These are phyloP conservation scores for Fusarium neocosmosporiellum DNA, from an alignment of 2,329 filamentous ascomycete species.

Conservation along the genomic window DNA sequence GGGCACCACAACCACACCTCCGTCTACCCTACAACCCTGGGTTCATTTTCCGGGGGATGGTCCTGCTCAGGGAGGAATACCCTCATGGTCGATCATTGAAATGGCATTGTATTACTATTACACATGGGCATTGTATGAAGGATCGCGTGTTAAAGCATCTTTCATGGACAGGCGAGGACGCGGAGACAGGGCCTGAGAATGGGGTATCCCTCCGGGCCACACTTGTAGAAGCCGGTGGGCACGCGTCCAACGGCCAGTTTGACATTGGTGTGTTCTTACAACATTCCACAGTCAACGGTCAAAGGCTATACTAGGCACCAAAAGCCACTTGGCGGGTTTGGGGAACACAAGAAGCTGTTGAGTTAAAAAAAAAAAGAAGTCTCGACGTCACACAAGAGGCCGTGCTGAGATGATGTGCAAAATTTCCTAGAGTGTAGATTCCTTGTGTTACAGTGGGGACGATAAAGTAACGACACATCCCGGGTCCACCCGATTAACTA, in stretches of 20 bases:
- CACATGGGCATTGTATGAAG: neutral
- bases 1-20: neutral
- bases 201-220: neutral
- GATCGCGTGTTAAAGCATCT: neutral
- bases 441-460: neutral
- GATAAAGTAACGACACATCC: no score
- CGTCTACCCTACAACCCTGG: neutral
- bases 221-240: neutral
- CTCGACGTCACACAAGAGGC: neutral
- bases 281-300: constrained; percentile 23
- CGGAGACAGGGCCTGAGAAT: neutral
- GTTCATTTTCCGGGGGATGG: neutral
- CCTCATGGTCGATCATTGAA: neutral
- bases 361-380: neutral
- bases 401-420: neutral
- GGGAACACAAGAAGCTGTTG: constrained; percentile 2
- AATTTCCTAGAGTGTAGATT: neutral
- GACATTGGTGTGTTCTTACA: neutral
- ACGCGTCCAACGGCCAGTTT: neutral
- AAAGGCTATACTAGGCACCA: neutral
- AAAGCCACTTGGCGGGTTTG: neutral
- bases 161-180: neutral
- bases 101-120: neutral
- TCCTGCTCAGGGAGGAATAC: neutral
- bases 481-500: no score